Evolutionary conservation across 192 early-diverging fungal genomes (phyloP), one percentile per base, ranked within the genome.

Genomic region (Linnemannia exigua): DNA sequence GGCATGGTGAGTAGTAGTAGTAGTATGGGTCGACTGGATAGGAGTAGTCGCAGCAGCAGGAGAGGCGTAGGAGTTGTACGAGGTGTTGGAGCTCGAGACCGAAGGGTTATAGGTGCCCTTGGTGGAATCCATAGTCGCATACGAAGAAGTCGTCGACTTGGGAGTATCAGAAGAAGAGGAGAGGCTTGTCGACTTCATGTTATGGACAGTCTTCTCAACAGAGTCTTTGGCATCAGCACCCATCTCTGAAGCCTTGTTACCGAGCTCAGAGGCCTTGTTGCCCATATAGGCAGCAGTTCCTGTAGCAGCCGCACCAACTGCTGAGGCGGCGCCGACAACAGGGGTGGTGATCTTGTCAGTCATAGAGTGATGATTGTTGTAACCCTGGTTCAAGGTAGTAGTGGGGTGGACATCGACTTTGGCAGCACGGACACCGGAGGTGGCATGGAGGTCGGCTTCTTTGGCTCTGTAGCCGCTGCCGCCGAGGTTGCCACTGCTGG

Each of bases 361-460:
- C 76, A 77, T 44, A 22, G 74, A 2, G 3, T 69, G 37, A 33
- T 35, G 61, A 11, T 11, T 54, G 50, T 70, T 48, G 28, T 69
- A 46, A 9, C 79, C 79, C 17, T 81, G 61, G 37, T 75, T 74
- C 47, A 61, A 31, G 9, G 67, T 75, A 1, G 58, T 74, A 0
- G 73, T 75, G 2, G 73, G 73, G 37, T 41, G 61, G 22, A 54
- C 79, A 75, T 75, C 79, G 7, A 70, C 37, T 28, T 70, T 75
- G 72, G 35, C 33, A 16, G 63, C 73, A 14, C 67, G 73, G 17
- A 41, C 54, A 3, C 73, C 79, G 16, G 44, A 16, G 15, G 70
- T 35, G n/a, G 50, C 81, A 61, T 71, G 58, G 28, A 72, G 31
- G n/a, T 72, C 77, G 19, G 70, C 77, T 69, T 50, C 9, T 3